A percentile compares a stretch with the other conserved stretches of the same genome.
These are phyloP conservation scores for Trypanosoma vivax DNA, from an alignment of 208 protist genomes.

Conservation along the genomic window DNA sequence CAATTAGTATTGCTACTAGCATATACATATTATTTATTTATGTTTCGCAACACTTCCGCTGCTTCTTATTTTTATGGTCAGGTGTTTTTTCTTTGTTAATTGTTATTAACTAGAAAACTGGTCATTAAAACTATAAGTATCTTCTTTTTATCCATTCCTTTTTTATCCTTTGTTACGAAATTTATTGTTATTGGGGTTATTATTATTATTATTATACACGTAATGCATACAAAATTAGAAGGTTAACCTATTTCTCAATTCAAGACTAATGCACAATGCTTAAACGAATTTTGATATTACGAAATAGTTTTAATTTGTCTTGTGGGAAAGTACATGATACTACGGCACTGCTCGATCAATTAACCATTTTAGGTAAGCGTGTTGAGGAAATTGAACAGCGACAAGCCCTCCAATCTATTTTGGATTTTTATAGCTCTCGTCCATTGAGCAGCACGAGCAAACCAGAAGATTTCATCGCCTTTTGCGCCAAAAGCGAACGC, in stretches of 20 bases:
- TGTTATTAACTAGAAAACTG: conserved; percentile 4
- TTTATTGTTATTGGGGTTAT: conserved; percentile 11
- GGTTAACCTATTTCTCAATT: neutral
- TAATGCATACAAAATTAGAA: too few species aligned
- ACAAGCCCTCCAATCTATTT: conserved; percentile 39
- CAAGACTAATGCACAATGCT: conserved; percentile 17
- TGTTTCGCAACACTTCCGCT: too few species aligned
- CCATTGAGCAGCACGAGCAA: conserved; percentile 45
- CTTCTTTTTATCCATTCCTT: neutral
- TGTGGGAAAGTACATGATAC: conserved; percentile 1
- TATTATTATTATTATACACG: neutral
- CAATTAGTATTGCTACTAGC: too few species aligned
- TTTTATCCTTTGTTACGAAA: neutral
- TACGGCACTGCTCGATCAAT: conserved; percentile 3
- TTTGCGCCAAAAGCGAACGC: conserved; percentile 17
- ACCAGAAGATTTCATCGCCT: conserved; percentile 12
- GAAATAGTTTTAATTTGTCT: neutral
- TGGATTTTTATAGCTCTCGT: conserved; percentile 54
- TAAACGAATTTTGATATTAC: conserved; percentile 8
- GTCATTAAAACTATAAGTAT: conserved; percentile 7
- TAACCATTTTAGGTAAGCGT: conserved; percentile 31
- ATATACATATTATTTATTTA: too few species aligned
- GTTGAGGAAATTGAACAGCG: conserved; percentile 55
- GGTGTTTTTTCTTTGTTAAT: neutral
- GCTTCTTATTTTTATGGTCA: neutral